phyloP scores from a whole-genome alignment of 305 asterid genomes.

The Euphrasia arctica region DNA sequence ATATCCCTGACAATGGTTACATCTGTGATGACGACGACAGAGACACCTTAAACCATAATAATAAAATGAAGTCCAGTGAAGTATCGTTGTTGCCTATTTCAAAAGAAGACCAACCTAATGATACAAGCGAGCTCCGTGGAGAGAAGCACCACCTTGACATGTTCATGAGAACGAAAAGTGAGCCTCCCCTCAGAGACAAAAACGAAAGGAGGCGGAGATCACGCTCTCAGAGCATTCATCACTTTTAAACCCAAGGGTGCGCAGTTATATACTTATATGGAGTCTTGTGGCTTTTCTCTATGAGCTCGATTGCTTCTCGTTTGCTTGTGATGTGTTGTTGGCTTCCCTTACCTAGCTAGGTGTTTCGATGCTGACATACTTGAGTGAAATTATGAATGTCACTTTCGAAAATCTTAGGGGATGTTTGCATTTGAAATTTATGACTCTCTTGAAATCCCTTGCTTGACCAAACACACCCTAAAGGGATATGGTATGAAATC shows the following conservation, averaged over 20 bases:
- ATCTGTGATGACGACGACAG: constrained; percentile 47
- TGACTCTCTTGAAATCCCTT: too few relatives aligned
- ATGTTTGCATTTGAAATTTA: too few relatives aligned
- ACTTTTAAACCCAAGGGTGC: constrained; percentile 12
- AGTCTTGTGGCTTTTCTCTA: background rate
- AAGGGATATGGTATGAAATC: too few relatives aligned
- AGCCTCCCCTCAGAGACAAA: constrained; percentile 30
- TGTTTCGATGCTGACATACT: too few relatives aligned
- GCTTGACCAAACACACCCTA: too few relatives aligned
- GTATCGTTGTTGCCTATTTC: constrained; percentile 15
- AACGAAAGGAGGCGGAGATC: constrained; percentile 31
- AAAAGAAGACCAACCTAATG: constrained; percentile 31
- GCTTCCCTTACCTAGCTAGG: background rate
- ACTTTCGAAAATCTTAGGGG: too few relatives aligned
- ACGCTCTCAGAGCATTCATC: constrained; percentile 49
- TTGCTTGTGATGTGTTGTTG: background rate
- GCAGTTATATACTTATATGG: background rate
- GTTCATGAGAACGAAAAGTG: constrained; percentile 39
- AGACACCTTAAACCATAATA: constrained; percentile 20
- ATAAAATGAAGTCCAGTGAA: constrained; percentile 19
- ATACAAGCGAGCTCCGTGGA: constrained; percentile 19
- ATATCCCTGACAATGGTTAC: constrained; percentile 51
- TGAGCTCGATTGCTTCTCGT: background rate
- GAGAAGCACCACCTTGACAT: constrained; percentile 33
- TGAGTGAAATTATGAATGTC: too few relatives aligned